Conservation (phyloP, 495 filamentous ascomycete species). For the Patellaria atrata region DNA sequence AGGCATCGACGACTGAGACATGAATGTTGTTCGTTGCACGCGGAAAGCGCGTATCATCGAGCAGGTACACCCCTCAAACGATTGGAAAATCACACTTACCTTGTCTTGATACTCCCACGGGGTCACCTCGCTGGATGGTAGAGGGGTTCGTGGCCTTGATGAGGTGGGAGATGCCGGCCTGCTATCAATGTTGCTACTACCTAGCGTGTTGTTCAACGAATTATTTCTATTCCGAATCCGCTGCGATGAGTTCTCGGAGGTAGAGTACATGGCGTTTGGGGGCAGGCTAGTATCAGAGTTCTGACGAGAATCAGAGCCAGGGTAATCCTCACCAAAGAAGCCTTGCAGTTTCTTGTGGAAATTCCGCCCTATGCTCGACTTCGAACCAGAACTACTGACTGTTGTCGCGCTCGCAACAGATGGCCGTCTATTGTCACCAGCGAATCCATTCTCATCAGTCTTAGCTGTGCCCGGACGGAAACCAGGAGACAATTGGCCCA, state of each 20-base stretch:
- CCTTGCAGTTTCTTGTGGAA: conserved; percentile 64
- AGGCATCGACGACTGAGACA: too few relatives aligned
- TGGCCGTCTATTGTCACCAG: conserved; percentile 61
- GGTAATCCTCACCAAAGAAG: conserved; percentile 80
- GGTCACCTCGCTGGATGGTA: conserved; percentile 84
- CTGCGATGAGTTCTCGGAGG: conserved; percentile 29
- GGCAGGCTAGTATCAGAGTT: conserved; percentile 61
- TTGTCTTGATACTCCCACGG: conserved; percentile 93
- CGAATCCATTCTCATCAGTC: conserved; percentile 50
- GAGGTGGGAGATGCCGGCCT: conserved; percentile 41
- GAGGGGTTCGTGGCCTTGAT: conserved; percentile 66
- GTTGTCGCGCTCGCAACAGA: conserved; percentile 82
- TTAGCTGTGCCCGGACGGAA: conserved; percentile 51
- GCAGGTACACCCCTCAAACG: neutral
- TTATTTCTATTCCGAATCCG: conserved; percentile 55
- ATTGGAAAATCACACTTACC: conserved; percentile 32
- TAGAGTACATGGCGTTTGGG: conserved; percentile 25
- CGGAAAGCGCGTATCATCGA: neutral
- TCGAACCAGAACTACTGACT: conserved; percentile 81
- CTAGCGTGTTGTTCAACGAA: conserved; percentile 47
- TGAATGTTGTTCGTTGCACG: too few relatives aligned
- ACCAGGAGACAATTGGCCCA: conserved; percentile 50
- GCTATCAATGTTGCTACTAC: conserved; percentile 39
- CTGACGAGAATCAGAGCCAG: conserved; percentile 36
- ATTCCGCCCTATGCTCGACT: conserved; percentile 54